Evolutionary conservation across 148 eudicot genomes (phyloP), one percentile per base, ranked within the genome.

Genomic region (Cornus controversa): DNA sequence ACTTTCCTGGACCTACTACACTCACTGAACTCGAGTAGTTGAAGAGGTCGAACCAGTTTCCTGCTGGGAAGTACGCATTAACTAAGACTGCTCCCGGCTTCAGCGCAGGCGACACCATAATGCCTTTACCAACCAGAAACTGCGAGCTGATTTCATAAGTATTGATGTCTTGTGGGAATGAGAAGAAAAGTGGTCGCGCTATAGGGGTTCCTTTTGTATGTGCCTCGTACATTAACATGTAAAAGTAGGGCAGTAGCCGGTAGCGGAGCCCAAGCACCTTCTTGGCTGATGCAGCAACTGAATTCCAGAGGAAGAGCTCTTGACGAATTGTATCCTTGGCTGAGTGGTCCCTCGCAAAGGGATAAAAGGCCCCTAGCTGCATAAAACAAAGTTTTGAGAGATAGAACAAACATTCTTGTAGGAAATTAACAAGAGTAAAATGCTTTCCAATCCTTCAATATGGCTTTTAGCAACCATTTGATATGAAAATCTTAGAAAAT

Each of bases 291-390:
- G 83, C 83, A 1, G 94, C 90, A n/a, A 94, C 97, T 26, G 97
- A 87, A 37, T 89, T 80, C 98, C 98, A 94, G 53, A 86, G 34
- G 80, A 88, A 94, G 42, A 94, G 93, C 80, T 94, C 98, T 78
- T 92, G 97, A 50, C 84, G 83, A 16, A 10, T 58, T 0, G 85
- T 79, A 10, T 23, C 57, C 14, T 79, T 83, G 9, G 54, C 79
- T 0, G 94, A 82, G 81, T 94, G 98, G 75, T 94, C 97, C 80
- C 98, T 89, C 15, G 94, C 80, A 82, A 94, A 94, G 13, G 98
- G 98, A 83, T 94, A 94, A 78, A 94, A 94, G 31, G 97, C 97
- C 8, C 98, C 98, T 5, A 94, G 80, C 98, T 94, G 84, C 82
- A 84, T 29, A 1, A 24, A 29, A 6, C 67, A 70, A 24, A 27